Evolutionary conservation across 257 asterid species (phyloP), one percentile per base, ranked within the genome.

Genomic region (Nicotiana benthamiana): DNA sequence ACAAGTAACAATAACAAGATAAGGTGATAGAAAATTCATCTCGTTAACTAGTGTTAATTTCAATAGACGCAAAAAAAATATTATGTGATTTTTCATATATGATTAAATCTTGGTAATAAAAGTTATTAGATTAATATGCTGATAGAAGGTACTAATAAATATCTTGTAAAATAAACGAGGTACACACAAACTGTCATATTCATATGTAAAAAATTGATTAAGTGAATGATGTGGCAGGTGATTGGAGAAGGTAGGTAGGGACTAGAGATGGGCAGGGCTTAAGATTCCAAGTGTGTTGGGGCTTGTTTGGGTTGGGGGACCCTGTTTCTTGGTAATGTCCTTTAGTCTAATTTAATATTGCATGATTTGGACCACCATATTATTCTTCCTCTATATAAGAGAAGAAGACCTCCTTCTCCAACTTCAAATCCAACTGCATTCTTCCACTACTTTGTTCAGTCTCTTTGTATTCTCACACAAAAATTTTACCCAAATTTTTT

Each of bases 241-340:
- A 74, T 46, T 74, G 61, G 61, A 48, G 61, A 48, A 74, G 61
- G 26, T 74, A 74, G 3, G 1, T 9, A 9, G 78, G 51, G 61
- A 74, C 43, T 4, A 74, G 26, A 74, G 61, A 48, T 24, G 78
- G 61, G 78, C 78, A 74, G 61, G 6, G 78, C 26, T 74, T 74
- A 24, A 54, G 40, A 72, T 74, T 74, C 61, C 78, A 74, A 48
- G 61, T 72, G 61, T 48, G 26, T 74, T 74, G 43, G 78, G 78
- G 78, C 2, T 28, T 48, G 43, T 24, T 9, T 48, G 53, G 53
- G 53, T 9, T 1, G 24, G 77, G 77, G 77, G 77, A 3, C 77
- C 77, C 15, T 13, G 40, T 72, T 72, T 72, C 61, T 72, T 74
- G 78, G 78, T 74, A 74, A 48, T 46, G 78, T 74, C 78, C 61